Evolutionary conservation across 176 grass and related monocot species (phyloP).

Genomic region (Raddia guianensis): DNA sequence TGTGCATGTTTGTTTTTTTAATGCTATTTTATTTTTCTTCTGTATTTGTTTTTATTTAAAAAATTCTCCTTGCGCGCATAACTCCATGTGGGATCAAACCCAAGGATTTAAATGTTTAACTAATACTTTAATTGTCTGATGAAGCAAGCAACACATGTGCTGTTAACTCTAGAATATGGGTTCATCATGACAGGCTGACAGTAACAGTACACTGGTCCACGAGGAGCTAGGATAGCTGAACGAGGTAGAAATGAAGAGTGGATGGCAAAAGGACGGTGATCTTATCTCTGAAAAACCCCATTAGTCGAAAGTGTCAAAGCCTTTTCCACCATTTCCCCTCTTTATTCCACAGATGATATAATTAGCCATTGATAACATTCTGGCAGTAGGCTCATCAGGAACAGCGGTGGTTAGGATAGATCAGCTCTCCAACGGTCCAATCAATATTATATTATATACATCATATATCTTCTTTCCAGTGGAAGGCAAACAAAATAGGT

Average conservation of each 20-base stretch:
- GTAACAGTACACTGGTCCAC: constrained; percentile 42
- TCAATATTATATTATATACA: background rate
- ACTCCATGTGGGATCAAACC: background rate
- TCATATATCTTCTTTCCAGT: background rate
- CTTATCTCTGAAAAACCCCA: constrained; percentile 81
- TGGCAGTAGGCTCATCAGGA: constrained; percentile 36
- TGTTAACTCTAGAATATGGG: constrained; percentile 28
- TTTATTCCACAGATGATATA: constrained; percentile 52
- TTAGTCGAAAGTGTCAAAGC: constrained; percentile 80
- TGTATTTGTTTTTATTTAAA: too few relatives aligned
- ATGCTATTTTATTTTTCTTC: too few relatives aligned
- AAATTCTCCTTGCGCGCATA: too few relatives aligned
- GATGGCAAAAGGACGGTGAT: constrained; percentile 58
- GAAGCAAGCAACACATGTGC: constrained; percentile 22
- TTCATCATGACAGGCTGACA: constrained; percentile 32
- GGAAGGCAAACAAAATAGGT: constrained; percentile 7
- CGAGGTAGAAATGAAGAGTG: constrained; percentile 42
- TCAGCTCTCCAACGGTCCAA: background rate
- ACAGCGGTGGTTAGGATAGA: constrained; percentile 16
- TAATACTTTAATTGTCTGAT: constrained; percentile 13
- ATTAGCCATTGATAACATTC: constrained; percentile 46
- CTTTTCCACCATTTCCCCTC: constrained; percentile 75
- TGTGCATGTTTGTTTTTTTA: too few relatives aligned
- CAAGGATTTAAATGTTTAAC: background rate
- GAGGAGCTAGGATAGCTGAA: constrained; percentile 35